These are phyloP conservation scores for Hirsutella rhossiliensis DNA, from an alignment of 2,329 filamentous ascomycete genomes.

Conservation along the genomic window DNA sequence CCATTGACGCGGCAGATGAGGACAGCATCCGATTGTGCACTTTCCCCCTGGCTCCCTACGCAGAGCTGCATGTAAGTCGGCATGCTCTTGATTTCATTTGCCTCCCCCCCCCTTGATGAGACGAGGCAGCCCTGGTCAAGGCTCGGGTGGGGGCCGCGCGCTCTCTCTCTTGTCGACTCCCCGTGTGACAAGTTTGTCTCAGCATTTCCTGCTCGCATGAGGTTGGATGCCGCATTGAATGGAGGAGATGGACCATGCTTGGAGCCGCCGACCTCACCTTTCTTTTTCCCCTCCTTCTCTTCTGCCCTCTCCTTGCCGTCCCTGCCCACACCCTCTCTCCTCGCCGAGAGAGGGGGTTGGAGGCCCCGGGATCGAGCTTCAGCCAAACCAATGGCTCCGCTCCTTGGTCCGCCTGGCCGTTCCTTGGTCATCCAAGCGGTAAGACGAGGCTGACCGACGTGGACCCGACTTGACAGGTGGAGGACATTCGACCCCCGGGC, in stretches of 20 bases:
- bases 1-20: slow-evolving; percentile 61
- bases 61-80: slow-evolving; percentile 65
- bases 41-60: slow-evolving; percentile 61
- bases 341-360: neutral
- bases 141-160: slow-evolving; percentile 1
- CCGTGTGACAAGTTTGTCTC: slow-evolving; percentile 2
- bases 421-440: neutral
- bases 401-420: neutral
- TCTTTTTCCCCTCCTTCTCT: neutral
- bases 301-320: neutral
- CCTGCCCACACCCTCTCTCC: neutral
- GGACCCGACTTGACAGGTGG: slow-evolving; percentile 44
- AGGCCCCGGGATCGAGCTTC: neutral
- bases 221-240: slow-evolving; percentile 2
- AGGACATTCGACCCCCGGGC: slow-evolving; percentile 65
- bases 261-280: neutral
- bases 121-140: slow-evolving; percentile 1
- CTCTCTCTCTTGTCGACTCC: slow-evolving; percentile 1
- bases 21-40: slow-evolving; percentile 51
- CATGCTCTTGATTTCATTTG: slow-evolving; percentile 8
- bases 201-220: slow-evolving; percentile 1
- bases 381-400: neutral
- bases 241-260: slow-evolving; percentile 5
- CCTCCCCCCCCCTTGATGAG: neutral
- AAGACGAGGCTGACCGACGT: slow-evolving; percentile 2